Evolutionary conservation across 257 asterid species (phyloP), one percentile per base, ranked within the genome.

Genomic region (Solanum chmielewskii): DNA sequence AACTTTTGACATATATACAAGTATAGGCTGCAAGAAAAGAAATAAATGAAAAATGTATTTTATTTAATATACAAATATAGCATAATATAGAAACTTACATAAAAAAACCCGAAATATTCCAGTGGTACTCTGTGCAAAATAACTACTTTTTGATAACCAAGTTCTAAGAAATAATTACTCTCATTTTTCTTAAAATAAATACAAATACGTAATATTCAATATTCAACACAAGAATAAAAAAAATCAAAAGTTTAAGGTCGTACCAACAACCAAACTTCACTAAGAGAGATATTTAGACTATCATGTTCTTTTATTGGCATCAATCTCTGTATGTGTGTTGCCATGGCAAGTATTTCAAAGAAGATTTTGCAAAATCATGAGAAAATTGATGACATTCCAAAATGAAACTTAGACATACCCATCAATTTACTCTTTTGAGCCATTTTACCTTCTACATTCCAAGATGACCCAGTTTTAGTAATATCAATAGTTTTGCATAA

Each of bases 1-100:
- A 86, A 96, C 99, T 89, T 97, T 97, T 73, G 99, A 96, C 99
- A 95, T 96, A 89, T 86, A 97, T 59, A 97, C 99, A 93, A 96
- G 89, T 89, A 96, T 89, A 87, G 99, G 99, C 99, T 96, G 94
- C 81, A 85, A 88, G 11, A 31, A 59, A 76, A 56, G 31, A 8
- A 64, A 74, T 88, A 92, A 42, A 84, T 88, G 85, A 86, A 84
- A 88, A 88, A 81, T 39, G 25, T 29, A 21, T 18, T 52, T 29
- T 49, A 31, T 49, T 81, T 45, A 31, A 81, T 49, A 31, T 49
- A 49, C 85, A 15, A 29, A 49, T 20, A 81, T 49, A 81, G 16
- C 68, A 81, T 49, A 81, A 29, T 11, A 10, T 49, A 81, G 45
- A 81, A 81, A 81, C 69, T 81, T 81, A 29, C 27, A 78, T 45